Base-by-base conservation (phyloP, 192 early-diverging fungal genomes). In the Coemansia sp. region DNA sequence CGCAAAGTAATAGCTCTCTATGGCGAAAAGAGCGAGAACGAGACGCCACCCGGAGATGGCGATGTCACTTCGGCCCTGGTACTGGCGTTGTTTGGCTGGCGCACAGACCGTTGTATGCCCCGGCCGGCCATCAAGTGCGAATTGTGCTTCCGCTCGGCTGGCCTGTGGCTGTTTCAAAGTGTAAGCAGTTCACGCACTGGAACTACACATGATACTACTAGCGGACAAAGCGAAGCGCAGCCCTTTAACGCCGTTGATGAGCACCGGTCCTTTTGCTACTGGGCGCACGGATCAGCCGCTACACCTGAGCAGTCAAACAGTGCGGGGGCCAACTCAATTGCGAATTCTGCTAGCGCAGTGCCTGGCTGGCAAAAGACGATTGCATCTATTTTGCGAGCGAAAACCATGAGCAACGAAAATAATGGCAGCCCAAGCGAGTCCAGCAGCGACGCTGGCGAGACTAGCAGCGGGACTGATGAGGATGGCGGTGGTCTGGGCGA, bases 211-310 rank as follows among this genome's bases (percentile, higher is more conserved):
- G 21, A 16, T 32, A 62, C n/a, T 11, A 6, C 50, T 38, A 49
- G 40, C 7, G n/a, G 8, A 3, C 57, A 39, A 28, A 17, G 37
- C 35, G 50, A 37, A 4, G 13, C 32, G 4, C 71, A 14, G 8
- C 35, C 55, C 30, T 83, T 86, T 43, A 61, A 79, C 55, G 77
- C 57, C 23, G 68, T 64, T 4, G 61, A 63, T 17, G 84, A 86
- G 60, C 84, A 86, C 40, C 66, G 84, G 10, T 21, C 74, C 9
- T 86, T 80, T 58, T 86, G 84, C 77, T 86, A 82, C 65, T 86
- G 84, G 84, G 66, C 61, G 6, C 59, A 73, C 26, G 74, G 77
- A 3, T 43, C 68, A 3, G 62, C 62, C 14, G 46, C 58, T 19
- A 64, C 55, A 3, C 8, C 30, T 3, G 63, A 62, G 38, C 44